Conservation (phyloP, 2,329 filamentous ascomycete species). For the Aspergillus eucalypticola region DNA sequence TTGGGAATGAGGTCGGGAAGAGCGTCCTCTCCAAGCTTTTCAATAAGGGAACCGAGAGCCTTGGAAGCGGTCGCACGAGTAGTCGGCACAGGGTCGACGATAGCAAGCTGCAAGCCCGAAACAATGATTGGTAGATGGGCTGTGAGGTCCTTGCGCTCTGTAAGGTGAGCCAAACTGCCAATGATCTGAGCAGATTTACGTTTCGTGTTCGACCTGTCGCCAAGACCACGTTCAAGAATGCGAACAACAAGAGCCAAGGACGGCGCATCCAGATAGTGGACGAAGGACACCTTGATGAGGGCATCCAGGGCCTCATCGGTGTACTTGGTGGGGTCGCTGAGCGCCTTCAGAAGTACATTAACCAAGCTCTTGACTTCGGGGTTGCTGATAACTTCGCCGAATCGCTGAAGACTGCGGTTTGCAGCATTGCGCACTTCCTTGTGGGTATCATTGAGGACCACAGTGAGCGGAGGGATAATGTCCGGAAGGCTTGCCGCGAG, state of each 20-base stretch:
- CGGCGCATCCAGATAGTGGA: conserved; percentile 96
- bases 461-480: conserved; percentile 93
- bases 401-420: conserved; percentile 94
- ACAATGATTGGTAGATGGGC: conserved; percentile 90
- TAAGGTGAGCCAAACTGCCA: conserved; percentile 93
- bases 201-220: conserved; percentile 91
- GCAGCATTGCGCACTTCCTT: conserved; percentile 92
- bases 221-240: conserved; percentile 88
- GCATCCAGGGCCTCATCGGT: conserved; percentile 92
- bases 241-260: conserved; percentile 92
- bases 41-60: conserved; percentile 91
- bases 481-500: conserved; percentile 88
- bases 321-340: conserved; percentile 96
- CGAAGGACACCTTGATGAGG: conserved; percentile 96
- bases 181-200: conserved; percentile 97
- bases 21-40: conserved; percentile 96
- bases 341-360: conserved; percentile 86
- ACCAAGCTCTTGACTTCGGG: conserved; percentile 94
- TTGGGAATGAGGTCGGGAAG: conserved; percentile 95
- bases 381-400: conserved; percentile 97
- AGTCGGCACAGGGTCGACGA: conserved; percentile 93
- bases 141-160: conserved; percentile 90
- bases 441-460: conserved; percentile 94
- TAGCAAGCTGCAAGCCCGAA: conserved; percentile 80
- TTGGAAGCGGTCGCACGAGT: conserved; percentile 96